Evolutionary conservation across 106 monocot species (phyloP).

Genomic region (Dendrobium chrysotoxum): DNA sequence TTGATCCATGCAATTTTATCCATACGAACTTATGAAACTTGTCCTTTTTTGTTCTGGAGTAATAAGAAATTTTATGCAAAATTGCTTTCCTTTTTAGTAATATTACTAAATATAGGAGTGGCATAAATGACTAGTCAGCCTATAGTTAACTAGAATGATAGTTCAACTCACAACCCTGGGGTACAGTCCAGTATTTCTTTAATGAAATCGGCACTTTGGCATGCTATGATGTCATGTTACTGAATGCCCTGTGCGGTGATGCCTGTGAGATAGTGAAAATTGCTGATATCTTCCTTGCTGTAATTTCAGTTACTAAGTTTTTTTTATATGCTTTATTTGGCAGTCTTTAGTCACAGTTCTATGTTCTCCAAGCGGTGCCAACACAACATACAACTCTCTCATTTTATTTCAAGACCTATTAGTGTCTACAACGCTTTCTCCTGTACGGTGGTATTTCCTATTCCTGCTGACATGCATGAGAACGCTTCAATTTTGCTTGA

Average conservation of each 20-base stretch:
- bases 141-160: not conserved
- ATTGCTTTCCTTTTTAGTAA: not conserved
- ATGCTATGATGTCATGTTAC: not conserved
- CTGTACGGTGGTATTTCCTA: slow-evolving; percentile 57
- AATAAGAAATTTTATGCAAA: not conserved
- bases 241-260: not conserved
- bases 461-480: not conserved
- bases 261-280: not conserved
- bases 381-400: slow-evolving; percentile 50
- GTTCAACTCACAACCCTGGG: not conserved
- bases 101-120: not conserved
- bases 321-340: slow-evolving; percentile 13
- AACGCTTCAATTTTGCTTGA: slow-evolving; percentile 5
- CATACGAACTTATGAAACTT: not conserved
- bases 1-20: not conserved
- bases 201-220: not conserved
- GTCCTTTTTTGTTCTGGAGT: not conserved
- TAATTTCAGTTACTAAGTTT: not conserved
- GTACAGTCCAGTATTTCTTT: not conserved
- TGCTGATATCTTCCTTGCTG: not conserved
- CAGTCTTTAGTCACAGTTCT: slow-evolving; percentile 80
- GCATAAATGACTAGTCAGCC: not conserved
- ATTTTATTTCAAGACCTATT: slow-evolving; percentile 86
- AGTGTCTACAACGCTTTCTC: slow-evolving; percentile 83
- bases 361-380: slow-evolving; percentile 44